Percentiles rank a stretch among this genome's conserved stretches.
Conservation (phyloP, 75 land plant genomes). For the Adiantum capillusveneris region DNA sequence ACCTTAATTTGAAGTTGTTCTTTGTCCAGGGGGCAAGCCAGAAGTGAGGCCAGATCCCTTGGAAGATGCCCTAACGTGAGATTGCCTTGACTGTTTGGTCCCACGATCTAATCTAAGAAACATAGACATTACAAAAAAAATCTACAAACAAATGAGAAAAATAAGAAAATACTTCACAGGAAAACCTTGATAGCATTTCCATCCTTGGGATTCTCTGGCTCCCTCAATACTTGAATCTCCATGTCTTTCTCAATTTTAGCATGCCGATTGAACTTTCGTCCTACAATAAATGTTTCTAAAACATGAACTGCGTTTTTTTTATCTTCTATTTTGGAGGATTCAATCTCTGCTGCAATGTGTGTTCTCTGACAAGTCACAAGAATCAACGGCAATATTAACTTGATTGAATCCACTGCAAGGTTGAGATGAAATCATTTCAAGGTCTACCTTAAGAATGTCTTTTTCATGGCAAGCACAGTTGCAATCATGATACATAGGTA, state of each 20-base stretch:
- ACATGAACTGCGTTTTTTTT: no score
- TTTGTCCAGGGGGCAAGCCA: slow-evolving; percentile 60
- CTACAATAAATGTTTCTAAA: slow-evolving; percentile 67
- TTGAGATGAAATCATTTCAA: no score
- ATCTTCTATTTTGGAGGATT: no score
- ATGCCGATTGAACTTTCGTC: slow-evolving; percentile 47
- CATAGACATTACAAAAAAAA: background rate
- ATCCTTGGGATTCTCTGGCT: slow-evolving; percentile 64
- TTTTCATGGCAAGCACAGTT: background rate
- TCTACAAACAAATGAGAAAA: background rate
- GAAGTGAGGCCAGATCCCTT: slow-evolving; percentile 42
- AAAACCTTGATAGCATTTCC: slow-evolving; percentile 75
- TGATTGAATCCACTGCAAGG: no score
- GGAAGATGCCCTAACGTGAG: slow-evolving; percentile 68
- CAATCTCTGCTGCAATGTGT: no score
- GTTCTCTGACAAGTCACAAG: no score
- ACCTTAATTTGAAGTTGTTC: slow-evolving; percentile 41
- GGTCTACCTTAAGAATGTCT: slow-evolving; percentile 1
- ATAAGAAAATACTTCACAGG: background rate
- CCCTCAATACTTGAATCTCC: slow-evolving; percentile 36
- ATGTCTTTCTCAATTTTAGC: slow-evolving; percentile 35
- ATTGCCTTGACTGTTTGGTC: slow-evolving; percentile 18
- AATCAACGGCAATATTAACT: no score
- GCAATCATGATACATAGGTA: background rate
- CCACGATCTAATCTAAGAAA: slow-evolving; percentile 37